Evolutionary conservation across 129 eudicot genomes (phyloP), one percentile per base, ranked within the genome.

Genomic region (Heracleum sosnowskyi): DNA sequence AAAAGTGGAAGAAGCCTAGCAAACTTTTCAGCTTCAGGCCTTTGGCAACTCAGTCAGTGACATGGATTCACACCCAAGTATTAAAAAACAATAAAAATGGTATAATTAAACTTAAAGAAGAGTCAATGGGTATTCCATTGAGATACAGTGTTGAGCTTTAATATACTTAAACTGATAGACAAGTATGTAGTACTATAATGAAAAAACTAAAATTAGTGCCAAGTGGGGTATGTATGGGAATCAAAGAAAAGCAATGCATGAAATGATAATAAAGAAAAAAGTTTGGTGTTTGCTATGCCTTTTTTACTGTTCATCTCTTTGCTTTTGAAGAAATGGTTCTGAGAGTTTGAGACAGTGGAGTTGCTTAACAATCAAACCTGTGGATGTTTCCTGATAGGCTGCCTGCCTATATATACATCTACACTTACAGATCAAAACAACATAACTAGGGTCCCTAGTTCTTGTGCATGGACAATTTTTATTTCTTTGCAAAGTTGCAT

Each of bases 41-140:
- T n/a, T 24, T 57, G 33, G 24, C 76, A 72, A 26, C 42, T n/a
- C 79, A 62, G 7, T 69, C 47, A 40, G 31, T 82, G 86, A 79
- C 81, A 79, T 71, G 80, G 77, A 85, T 82, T 79, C 77, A 80
- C 85, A 76, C 47, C 17, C 42, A 74, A 46, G 29, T 49, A 6
- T 33, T 47, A 75, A 11, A 31, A 46, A 51, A 34, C 57, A 31
- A 24, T 39, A 26, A 44, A 12, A 39, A 3, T 24, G 44, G 40
- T 7, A 69, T 34, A 69, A 2, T 20, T 0, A 68, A 5, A n/a
- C 73, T 68, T 33, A 81, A 66, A 81, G 45, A 41, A 41, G 75
- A 79, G 81, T 79, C 83, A 79, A 76, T 85, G 76, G 39, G 81
- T 33, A 69, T 42, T 74, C 31, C 68, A 74, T 51, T 81, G 68